phyloP scores from a whole-genome alignment of 768 basidiomycete species.

The Amanita phalloides region DNA sequence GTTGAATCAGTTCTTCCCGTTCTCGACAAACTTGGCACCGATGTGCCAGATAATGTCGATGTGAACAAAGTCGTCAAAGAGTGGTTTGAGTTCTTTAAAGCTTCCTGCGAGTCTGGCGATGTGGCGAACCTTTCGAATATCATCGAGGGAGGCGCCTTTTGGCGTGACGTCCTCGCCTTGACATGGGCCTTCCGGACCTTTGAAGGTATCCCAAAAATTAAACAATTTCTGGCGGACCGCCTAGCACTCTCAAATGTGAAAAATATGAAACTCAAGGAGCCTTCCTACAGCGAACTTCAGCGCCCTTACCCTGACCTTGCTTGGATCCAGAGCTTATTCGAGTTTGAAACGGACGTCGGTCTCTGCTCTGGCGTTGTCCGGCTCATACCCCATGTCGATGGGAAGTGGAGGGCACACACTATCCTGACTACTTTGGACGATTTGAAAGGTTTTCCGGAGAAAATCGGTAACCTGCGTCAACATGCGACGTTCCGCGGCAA shows the following conservation, averaged over 20 bases:
- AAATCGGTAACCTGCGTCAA: conserved; percentile 33
- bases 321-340: conserved; percentile 49
- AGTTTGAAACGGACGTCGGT: conserved; percentile 42
- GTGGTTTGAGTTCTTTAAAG: conserved; percentile 2
- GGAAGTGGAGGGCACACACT: conserved; percentile 50
- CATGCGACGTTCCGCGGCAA: conserved; percentile 35
- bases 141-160: conserved; percentile 23
- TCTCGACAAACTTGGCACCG: conserved; percentile 3
- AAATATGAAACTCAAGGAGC: conserved; percentile 14
- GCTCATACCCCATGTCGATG: conserved; percentile 32
- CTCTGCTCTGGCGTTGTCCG: conserved; percentile 41
- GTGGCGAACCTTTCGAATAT: neutral
- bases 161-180: conserved; percentile 52
- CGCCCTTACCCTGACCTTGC: conserved; percentile 38
- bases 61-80: neutral
- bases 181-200: conserved; percentile 59
- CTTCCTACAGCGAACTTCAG: conserved; percentile 15
- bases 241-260: conserved; percentile 18
- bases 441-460: conserved; percentile 41
- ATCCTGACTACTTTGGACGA: conserved; percentile 50
- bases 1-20: conserved; percentile 4
- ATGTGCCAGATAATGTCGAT: neutral
- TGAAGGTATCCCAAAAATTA: conserved; percentile 28
- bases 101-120: neutral
- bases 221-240: conserved; percentile 34